Base-by-base conservation (phyloP, 768 basidiomycete genomes). In the Collybia sordida region DNA sequence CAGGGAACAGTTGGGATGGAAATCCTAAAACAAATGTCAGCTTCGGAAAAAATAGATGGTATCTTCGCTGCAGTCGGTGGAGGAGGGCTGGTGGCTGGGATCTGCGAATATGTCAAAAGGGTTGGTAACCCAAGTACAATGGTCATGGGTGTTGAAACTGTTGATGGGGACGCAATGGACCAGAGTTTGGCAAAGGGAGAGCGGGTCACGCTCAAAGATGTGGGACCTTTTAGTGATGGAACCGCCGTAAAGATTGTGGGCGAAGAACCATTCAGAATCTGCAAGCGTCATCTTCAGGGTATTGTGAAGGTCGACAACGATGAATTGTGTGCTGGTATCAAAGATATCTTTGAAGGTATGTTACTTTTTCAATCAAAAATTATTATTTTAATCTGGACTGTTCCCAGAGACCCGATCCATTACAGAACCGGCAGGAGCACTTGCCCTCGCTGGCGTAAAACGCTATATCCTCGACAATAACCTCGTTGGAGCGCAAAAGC, bases 291-390 rank as follows among this genome's bases (percentile, higher is more conserved):
- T 31, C 68, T 98, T 17, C 93, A 98, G 58, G 85, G 81, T 2
- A 70, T 98, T 27, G 83, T 94, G 43, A 81, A 87, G 61, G 91
- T 88, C 24, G 83, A 90, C 63, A 98, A 97, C 55, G 97, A 99
- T 63, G 96, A 96, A 66, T 85, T 99, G 39, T 99, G 97, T 64
- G 97, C 97, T 6, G 94, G 94, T 4, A 98, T 98, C 72, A 98
- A 98, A 71, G 97, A 99, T 61, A 88, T 98, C 24, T 99, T 98
- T 61, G 94, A 98, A 74, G 96, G 96, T 92, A 18, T 18, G 34
- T 36, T 43, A 17, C 46, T 17, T 22, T 35, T 25, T 53, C 9
- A 12, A 31, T 12, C 14, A 11, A 14, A 4, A 12, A 31, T 41
- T 21, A 11, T 6, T 2, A 3, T 34, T 14, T n/a, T 15, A 9